Evolutionary conservation across 176 grass and related monocot species (phyloP).

Genomic region (Carex parvula): DNA sequence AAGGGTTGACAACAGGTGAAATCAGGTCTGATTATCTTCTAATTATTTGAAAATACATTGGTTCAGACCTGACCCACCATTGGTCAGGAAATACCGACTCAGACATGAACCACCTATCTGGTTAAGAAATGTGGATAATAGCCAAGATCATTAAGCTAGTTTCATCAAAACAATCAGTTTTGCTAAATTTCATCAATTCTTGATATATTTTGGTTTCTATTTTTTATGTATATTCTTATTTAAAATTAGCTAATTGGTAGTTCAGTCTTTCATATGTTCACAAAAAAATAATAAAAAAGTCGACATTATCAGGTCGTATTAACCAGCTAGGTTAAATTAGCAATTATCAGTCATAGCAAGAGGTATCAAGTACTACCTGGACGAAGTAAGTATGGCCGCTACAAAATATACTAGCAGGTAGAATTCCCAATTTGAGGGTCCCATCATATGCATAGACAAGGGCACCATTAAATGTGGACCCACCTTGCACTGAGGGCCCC

Average conservation of each 20-base stretch:
- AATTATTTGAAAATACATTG: background rate
- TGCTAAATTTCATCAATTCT: background rate
- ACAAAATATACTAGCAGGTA: constrained; percentile 98
- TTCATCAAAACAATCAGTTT: background rate
- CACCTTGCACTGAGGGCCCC: constrained; percentile 56
- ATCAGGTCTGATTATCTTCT: constrained; percentile 1
- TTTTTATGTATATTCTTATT: background rate
- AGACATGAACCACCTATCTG: background rate
- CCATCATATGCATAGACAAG: constrained; percentile 92
- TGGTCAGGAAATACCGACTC: background rate
- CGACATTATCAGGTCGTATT: background rate
- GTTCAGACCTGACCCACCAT: background rate
- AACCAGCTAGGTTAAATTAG: background rate
- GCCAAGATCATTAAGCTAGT: background rate
- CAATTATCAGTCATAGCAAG: constrained; percentile 5
- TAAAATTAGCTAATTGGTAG: background rate
- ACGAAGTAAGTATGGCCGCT: constrained; percentile 97
- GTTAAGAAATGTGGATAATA: background rate
- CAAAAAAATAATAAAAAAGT: background rate
- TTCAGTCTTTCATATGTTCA: background rate
- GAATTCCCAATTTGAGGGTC: constrained; percentile 81
- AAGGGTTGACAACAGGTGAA: background rate
- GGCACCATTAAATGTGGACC: constrained; percentile 30
- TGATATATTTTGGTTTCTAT: background rate
- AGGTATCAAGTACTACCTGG: constrained; percentile 47